Evolutionary conservation across 1,284 basidiomycete species (phyloP), one percentile per base, ranked within the genome.

Genomic region (Austroboletus rostrupii): DNA sequence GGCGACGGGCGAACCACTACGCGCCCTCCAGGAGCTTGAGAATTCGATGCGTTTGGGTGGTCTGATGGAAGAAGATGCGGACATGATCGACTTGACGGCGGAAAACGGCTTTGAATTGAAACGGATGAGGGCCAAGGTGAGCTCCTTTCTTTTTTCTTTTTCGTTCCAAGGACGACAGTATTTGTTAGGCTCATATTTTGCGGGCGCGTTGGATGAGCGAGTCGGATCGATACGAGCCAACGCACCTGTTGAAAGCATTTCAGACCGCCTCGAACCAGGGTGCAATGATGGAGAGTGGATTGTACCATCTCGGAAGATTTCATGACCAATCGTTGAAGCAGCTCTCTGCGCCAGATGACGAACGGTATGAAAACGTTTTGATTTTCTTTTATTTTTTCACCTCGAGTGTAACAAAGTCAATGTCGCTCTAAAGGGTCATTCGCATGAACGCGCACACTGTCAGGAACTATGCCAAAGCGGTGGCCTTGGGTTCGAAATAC

Each of bases 141-240:
- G 65, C 45, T 19, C 45, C 35, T 29, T 53, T 11, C 12, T 35
- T 43, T 9, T 10, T 20, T 9, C 9, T 20, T 4, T 1, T 12
- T 39, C 32, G 21, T 47, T 43, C 40, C 11, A 45, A 17, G 31
- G 31, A 32, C 2, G 12, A 26, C 21, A 12, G 14, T 36, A 11
- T 33, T 19, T 61, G 12, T 37, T 37, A 97, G 91, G 91, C 92
- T 4, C 79, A 87, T 49, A 76, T 96, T 21, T 75, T 97, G n/a
- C 85, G 88, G 29, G 94, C 94, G 9, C 82, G 92, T 11, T 97
- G 97, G 90, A 90, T 94, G 79, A 82, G 87, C 47, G 94, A 97
- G 52, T 89, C 92, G 0, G 93, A 90, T 54, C 79, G 97, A 39
- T 89, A 85, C 61, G 87, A 90, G 72, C 79, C 23, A 89, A 87